Percentiles rank a stretch among this genome's conserved stretches.
phyloP scores from a whole-genome alignment of 345 rosid species.

The Lenwebbia sp. region DNA sequence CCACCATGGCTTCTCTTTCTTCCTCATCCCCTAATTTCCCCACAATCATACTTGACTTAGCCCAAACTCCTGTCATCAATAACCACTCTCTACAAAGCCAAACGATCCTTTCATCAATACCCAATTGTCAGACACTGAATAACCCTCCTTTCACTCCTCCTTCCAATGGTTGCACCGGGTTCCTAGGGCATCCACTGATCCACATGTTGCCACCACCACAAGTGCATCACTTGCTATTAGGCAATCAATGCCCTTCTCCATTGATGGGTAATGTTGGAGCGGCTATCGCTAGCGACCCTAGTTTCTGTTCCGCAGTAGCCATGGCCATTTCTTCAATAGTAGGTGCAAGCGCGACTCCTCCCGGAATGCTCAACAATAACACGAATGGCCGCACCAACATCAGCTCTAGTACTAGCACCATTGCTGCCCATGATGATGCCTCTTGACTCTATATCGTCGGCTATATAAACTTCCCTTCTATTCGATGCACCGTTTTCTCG shows the following conservation, averaged over 20 bases:
- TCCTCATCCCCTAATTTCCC: slow-evolving; percentile 28
- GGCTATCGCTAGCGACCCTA: not conserved
- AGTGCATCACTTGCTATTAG: not conserved
- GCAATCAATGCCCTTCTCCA: not conserved
- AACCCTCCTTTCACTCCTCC: not conserved
- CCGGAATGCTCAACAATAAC: not conserved
- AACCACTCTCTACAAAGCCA: not conserved
- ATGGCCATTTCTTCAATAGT: not conserved
- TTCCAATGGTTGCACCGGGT: not conserved
- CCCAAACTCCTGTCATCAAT: slow-evolving; percentile 1
- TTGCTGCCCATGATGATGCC: not conserved
- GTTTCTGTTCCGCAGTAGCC: not conserved
- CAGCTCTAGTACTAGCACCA: not conserved
- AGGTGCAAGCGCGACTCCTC: not conserved
- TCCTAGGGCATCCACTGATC: not conserved
- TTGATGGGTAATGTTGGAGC: not conserved
- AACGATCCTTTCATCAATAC: not conserved
- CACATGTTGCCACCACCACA: not conserved
- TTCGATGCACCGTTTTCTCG: not conserved
- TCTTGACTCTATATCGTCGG: not conserved
- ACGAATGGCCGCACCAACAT: not conserved
- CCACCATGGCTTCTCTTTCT: slow-evolving; percentile 35
- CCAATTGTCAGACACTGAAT: not conserved
- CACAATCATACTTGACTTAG: slow-evolving; percentile 38
- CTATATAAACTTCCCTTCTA: not conserved